Percentiles rank a stretch among this genome's conserved stretches.
phyloP scores from a whole-genome alignment of 208 protist species.

The Leptomonas pyrrhocoris region DNA sequence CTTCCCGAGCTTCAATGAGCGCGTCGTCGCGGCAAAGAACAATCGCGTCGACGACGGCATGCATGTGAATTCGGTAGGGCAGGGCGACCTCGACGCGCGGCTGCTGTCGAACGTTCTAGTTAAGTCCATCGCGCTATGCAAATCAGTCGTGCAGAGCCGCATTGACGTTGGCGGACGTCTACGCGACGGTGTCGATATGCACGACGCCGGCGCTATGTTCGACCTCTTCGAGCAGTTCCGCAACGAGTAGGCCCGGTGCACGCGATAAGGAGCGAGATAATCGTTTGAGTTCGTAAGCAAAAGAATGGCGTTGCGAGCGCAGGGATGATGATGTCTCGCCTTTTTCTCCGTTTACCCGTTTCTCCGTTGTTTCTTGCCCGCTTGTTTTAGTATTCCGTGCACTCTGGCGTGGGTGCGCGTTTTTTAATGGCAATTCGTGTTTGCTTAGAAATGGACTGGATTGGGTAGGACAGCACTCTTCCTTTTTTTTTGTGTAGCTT shows the following conservation, averaged over 20 bases:
- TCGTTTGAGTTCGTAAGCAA: too few species aligned
- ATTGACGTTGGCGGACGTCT: slow-evolving; percentile 57
- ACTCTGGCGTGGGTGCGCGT: too few species aligned
- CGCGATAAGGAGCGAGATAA: neutral
- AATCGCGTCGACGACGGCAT: slow-evolving; percentile 47
- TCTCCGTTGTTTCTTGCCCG: too few species aligned
- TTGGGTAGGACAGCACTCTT: too few species aligned
- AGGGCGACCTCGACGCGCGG: slow-evolving; percentile 55
- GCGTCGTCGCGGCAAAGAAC: slow-evolving; percentile 58
- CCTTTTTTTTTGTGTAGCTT: too few species aligned
- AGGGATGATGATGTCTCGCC: neutral
- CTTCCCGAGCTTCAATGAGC: slow-evolving; percentile 61
- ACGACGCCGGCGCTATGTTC: slow-evolving; percentile 51
- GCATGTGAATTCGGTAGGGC: slow-evolving; percentile 28
- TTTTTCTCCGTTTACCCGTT: too few species aligned
- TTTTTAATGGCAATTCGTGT: too few species aligned
- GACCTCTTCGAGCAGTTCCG: slow-evolving; percentile 50
- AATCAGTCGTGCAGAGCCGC: slow-evolving; percentile 59
- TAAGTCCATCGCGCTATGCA: slow-evolving; percentile 57
- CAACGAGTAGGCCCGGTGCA: slow-evolving; percentile 31
- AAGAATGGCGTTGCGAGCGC: neutral
- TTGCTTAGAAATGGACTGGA: too few species aligned
- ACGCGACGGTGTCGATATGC: slow-evolving; percentile 51
- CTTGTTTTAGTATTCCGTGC: too few species aligned
- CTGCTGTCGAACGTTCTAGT: slow-evolving; percentile 55